Evolutionary conservation across 805 yeast species (phyloP).

Genomic region (Yarrowia osloensis): DNA sequence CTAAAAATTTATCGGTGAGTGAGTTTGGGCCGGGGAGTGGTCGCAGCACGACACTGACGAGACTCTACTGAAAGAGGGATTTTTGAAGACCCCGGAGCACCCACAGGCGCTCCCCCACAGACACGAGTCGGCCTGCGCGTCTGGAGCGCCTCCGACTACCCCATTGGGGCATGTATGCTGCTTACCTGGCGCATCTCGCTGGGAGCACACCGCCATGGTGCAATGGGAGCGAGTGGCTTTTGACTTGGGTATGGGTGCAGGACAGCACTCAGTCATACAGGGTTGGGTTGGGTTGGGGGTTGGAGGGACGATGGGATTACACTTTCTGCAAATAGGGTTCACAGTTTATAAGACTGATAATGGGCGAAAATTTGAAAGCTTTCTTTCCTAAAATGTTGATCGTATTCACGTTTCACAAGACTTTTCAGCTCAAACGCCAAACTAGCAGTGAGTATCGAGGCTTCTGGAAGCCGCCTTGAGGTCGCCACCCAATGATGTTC

Average conservation of each 20-base stretch:
- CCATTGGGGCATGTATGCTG: slow-evolving; percentile 13
- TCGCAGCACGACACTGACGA: neutral
- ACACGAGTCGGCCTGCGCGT: slow-evolving; percentile 3
- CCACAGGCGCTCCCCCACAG: neutral
- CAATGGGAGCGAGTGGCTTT: neutral
- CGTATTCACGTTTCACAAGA: slow-evolving; percentile 28
- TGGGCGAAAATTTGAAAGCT: slow-evolving; percentile 27
- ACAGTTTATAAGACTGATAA: slow-evolving; percentile 24
- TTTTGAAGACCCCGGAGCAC: neutral
- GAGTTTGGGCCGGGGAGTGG: neutral
- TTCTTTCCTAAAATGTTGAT: slow-evolving; percentile 30
- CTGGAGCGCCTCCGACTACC: slow-evolving; percentile 24
- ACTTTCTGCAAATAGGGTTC: slow-evolving; percentile 26
- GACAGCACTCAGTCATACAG: neutral
- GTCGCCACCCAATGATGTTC: slow-evolving; percentile 28
- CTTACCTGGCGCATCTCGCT: slow-evolving; percentile 3
- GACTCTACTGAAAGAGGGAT: neutral
- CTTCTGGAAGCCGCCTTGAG: neutral
- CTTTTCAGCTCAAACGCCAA: slow-evolving; percentile 15
- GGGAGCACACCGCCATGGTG: neutral
- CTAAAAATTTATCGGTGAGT: neutral
- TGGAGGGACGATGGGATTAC: slow-evolving; percentile 1
- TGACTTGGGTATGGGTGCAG: slow-evolving; percentile 8
- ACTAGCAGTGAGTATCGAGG: slow-evolving; percentile 28
- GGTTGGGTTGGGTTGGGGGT: neutral